These are phyloP conservation scores for Tylopilus sp. DNA, from an alignment of 1,284 basidiomycete species.

Conservation along the genomic window DNA sequence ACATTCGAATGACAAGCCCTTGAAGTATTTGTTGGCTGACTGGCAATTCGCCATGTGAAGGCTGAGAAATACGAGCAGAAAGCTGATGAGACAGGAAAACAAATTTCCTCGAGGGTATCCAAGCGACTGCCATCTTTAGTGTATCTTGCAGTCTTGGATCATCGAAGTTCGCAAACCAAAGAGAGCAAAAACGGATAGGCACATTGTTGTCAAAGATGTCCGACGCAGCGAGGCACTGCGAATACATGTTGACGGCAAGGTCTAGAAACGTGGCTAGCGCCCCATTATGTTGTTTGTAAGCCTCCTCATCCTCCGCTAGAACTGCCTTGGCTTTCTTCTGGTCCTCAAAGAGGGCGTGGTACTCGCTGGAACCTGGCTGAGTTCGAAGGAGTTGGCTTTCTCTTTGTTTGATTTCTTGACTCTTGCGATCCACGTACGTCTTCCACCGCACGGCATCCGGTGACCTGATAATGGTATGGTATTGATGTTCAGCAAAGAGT, in stretches of 20 bases:
- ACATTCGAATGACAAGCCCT: slow-evolving; percentile 70
- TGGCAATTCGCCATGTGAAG: slow-evolving; percentile 31
- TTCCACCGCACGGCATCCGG: slow-evolving; percentile 72
- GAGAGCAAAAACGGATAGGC: slow-evolving; percentile 78
- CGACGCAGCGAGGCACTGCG: slow-evolving; percentile 63
- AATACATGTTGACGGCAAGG: slow-evolving; percentile 81
- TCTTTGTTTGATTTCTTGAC: slow-evolving; percentile 55
- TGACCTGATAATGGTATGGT: slow-evolving; percentile 64
- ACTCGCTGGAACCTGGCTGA: slow-evolving; percentile 27
- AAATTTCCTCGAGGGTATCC: slow-evolving; percentile 87
- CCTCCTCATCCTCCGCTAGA: slow-evolving; percentile 56
- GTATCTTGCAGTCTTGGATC: slow-evolving; percentile 51
- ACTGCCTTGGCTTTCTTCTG: slow-evolving; percentile 40
- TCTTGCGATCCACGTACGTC: slow-evolving; percentile 72
- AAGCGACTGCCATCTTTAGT: slow-evolving; percentile 49
- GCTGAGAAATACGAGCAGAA: slow-evolving; percentile 73
- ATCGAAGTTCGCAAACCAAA: slow-evolving; percentile 88
- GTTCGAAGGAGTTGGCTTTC: slow-evolving; percentile 40
- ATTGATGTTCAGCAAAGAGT: slow-evolving; percentile 85
- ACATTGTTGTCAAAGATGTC: slow-evolving; percentile 76
- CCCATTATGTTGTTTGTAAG: slow-evolving; percentile 57
- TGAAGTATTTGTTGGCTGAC: slow-evolving; percentile 65
- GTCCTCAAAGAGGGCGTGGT: slow-evolving; percentile 27
- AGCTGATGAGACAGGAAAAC: slow-evolving; percentile 91
- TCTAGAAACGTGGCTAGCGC: slow-evolving; percentile 64